Evolutionary conservation across 768 basidiomycete species (phyloP).

Genomic region (Russula emetica): DNA sequence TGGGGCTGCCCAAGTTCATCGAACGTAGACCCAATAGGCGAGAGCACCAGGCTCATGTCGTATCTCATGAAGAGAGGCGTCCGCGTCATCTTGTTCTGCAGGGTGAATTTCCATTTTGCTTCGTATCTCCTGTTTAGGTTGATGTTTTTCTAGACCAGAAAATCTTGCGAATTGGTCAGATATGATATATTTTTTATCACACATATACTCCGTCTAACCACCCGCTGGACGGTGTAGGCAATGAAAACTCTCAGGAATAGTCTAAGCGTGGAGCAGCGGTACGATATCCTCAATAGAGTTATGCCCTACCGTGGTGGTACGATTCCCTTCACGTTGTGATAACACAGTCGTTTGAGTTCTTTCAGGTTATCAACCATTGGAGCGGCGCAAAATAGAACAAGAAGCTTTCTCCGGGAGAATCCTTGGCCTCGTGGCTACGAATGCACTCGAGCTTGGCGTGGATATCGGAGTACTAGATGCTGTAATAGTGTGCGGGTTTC

Average conservation of each 20-base stretch:
- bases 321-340: conserved; percentile 22
- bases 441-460: conserved; percentile 87
- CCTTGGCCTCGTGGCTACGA: conserved; percentile 84
- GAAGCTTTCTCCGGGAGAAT: conserved; percentile 83
- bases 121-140: background rate
- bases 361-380: conserved; percentile 40
- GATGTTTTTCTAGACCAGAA: conserved; percentile 53
- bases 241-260: conserved; percentile 74
- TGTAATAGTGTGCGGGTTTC: conserved; percentile 87
- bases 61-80: conserved; percentile 80
- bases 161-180: conserved; percentile 74
- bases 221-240: conserved; percentile 41
- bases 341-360: background rate
- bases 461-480: conserved; percentile 87
- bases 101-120: conserved; percentile 40
- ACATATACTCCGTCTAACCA: background rate
- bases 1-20: conserved; percentile 67
- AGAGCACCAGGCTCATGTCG: conserved; percentile 69
- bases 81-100: conserved; percentile 85
- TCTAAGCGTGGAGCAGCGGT: conserved; percentile 67
- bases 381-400: conserved; percentile 76
- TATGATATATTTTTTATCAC: background rate
- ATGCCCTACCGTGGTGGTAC: conserved; percentile 82
- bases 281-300: conserved; percentile 70
- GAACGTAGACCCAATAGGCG: conserved; percentile 54